Evolutionary conservation across 2,329 filamentous ascomycete species (phyloP).

Genomic region (Curvularia sp.): DNA sequence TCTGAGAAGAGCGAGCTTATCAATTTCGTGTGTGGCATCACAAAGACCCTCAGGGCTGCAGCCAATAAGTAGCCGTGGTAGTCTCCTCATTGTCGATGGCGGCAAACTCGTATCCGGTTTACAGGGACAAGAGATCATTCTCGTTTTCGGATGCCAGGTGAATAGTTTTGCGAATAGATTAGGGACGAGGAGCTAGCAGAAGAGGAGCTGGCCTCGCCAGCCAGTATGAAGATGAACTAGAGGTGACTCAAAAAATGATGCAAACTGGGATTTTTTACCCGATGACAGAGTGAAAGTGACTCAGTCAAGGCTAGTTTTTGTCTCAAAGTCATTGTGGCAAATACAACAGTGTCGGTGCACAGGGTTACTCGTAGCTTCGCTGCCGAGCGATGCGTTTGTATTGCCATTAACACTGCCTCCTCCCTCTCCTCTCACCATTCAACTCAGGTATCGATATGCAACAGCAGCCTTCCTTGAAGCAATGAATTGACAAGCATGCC

Average conservation of each 20-base stretch:
- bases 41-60: not conserved
- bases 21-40: not conserved
- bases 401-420: not conserved
- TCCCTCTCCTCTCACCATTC: not conserved
- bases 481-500: not conserved
- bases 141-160: not conserved
- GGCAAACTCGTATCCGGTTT: not conserved
- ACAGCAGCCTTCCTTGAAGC: not conserved
- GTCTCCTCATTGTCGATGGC: not conserved
- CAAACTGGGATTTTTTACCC: too few species aligned
- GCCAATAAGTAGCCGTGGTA: not conserved
- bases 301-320: not conserved
- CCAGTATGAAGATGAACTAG: not conserved
- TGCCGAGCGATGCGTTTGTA: not conserved
- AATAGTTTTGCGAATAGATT: not conserved
- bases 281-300: not conserved
- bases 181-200: not conserved
- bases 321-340: not conserved
- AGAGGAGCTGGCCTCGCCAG: not conserved
- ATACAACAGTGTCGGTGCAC: too few species aligned
- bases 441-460: not conserved
- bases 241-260: not conserved
- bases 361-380: too few species aligned
- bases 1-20: slow-evolving; percentile 32
- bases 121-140: not conserved